A percentile compares a stretch with the other conserved stretches of the same genome.
phyloP scores from a whole-genome alignment of 441 rosid species.

The Biscutella laevigata region DNA sequence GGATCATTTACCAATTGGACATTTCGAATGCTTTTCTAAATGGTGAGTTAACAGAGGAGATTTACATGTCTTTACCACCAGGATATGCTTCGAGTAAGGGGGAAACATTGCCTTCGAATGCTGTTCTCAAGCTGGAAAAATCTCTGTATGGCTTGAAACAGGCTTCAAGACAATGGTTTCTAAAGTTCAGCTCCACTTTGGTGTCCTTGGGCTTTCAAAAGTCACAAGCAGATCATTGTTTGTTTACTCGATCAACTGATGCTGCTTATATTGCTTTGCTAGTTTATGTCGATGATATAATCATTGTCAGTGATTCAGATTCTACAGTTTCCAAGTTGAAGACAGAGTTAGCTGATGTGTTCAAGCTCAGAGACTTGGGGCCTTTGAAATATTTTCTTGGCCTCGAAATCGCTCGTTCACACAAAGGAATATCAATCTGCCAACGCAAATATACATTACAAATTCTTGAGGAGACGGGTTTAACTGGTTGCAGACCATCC shows the following conservation, averaged over 20 bases:
- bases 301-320: background rate
- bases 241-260: no score
- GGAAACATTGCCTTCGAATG: background rate
- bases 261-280: no score
- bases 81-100: background rate
- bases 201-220: background rate
- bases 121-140: background rate
- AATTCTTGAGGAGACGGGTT: background rate
- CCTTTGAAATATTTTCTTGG: background rate
- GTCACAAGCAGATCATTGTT: background rate
- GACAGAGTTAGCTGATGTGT: background rate
- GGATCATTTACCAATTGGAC: background rate
- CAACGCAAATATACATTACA: background rate
- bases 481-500: background rate
- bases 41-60: background rate
- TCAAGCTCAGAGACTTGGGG: background rate
- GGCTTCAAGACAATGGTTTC: background rate
- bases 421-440: fast-evolving
- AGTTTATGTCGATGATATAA: background rate
- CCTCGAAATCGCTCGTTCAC: background rate
- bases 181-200: background rate
- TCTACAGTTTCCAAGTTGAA: background rate
- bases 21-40: background rate
- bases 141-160: background rate
- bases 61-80: background rate